Conservation (phyloP, 1,139 yeast genomes). For the Zygosaccharomyces pseudobailii region DNA sequence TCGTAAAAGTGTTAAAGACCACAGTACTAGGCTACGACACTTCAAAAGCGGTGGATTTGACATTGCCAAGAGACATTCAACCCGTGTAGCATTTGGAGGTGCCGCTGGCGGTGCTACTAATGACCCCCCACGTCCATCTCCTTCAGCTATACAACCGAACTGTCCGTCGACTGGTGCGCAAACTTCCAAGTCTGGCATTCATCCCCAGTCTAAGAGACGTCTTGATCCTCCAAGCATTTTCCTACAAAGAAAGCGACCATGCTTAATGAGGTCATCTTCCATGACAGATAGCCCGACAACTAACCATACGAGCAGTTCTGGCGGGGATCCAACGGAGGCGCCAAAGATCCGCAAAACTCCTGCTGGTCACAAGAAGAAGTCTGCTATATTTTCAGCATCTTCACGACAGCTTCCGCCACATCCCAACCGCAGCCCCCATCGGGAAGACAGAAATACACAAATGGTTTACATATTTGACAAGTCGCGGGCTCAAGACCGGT, state of each 20-base stretch:
- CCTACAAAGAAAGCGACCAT: slow-evolving; percentile 12
- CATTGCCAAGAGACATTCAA: slow-evolving; percentile 15
- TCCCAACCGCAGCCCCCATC: not conserved
- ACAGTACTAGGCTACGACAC: slow-evolving; percentile 20
- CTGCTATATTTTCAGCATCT: slow-evolving; percentile 14
- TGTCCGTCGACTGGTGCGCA: not conserved
- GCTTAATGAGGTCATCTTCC: not conserved
- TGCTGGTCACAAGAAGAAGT: slow-evolving; percentile 16
- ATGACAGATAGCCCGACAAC: not conserved
- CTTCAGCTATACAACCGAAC: slow-evolving; percentile 3
- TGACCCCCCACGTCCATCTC: slow-evolving; percentile 6
- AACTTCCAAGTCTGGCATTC: slow-evolving; percentile 17
- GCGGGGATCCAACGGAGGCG: not conserved
- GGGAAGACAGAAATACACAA: slow-evolving; percentile 1
- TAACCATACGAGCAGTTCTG: not conserved
- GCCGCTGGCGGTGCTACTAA: slow-evolving; percentile 13
- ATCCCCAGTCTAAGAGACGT: slow-evolving; percentile 20
- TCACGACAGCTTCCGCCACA: not conserved
- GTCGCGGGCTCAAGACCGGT: not conserved
- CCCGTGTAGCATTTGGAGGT: slow-evolving; percentile 30
- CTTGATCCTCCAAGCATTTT: slow-evolving; percentile 19
- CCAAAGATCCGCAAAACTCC: not conserved
- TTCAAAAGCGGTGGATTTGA: slow-evolving; percentile 24
- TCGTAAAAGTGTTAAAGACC: slow-evolving; percentile 21
- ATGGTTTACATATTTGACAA: slow-evolving; percentile 15